A percentile compares a stretch with the other conserved stretches of the same genome.
phyloP scores from a whole-genome alignment of 305 asterid species.

The Rubia occidens region DNA sequence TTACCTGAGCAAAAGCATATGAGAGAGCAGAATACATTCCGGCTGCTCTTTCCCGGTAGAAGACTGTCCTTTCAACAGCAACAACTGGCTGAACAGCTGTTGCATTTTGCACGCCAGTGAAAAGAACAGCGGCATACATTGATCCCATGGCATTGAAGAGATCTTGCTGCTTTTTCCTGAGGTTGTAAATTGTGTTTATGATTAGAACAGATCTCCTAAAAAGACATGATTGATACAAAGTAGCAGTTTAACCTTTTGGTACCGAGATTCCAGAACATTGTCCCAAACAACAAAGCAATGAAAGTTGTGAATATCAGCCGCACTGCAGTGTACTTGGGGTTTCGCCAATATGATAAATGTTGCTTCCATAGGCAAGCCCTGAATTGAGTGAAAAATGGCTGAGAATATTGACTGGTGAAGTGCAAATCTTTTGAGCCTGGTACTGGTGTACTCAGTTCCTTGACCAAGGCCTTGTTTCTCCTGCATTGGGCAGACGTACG shows the following conservation, averaged over 20 bases:
- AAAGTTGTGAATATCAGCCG: slow-evolving; percentile 14
- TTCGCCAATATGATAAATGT: slow-evolving; percentile 22
- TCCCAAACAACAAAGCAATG: slow-evolving; percentile 19
- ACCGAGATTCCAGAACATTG: slow-evolving; percentile 18
- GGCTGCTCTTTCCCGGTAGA: slow-evolving; percentile 25
- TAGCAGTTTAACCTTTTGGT: slow-evolving; percentile 7
- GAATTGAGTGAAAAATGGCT: slow-evolving; percentile 27
- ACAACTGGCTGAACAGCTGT: slow-evolving; percentile 21
- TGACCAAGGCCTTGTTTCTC: slow-evolving; percentile 16
- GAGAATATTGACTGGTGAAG: slow-evolving; percentile 36
- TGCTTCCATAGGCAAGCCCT: slow-evolving; percentile 33
- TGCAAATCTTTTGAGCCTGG: slow-evolving; percentile 30
- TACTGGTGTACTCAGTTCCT: slow-evolving; percentile 26
- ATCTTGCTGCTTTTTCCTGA: slow-evolving; percentile 21
- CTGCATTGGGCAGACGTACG: background rate
- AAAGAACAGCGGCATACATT: slow-evolving; percentile 24
- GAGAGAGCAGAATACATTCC: slow-evolving; percentile 27
- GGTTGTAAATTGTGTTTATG: background rate
- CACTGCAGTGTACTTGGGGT: slow-evolving; percentile 21
- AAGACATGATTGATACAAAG: background rate
- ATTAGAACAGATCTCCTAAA: background rate
- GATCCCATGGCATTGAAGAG: slow-evolving; percentile 26
- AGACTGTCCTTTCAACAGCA: slow-evolving; percentile 22
- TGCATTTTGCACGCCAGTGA: slow-evolving; percentile 23
- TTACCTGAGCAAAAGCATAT: slow-evolving; percentile 26